Conservation (phyloP, 1,139 yeast genomes). For the Pichia sp. region DNA sequence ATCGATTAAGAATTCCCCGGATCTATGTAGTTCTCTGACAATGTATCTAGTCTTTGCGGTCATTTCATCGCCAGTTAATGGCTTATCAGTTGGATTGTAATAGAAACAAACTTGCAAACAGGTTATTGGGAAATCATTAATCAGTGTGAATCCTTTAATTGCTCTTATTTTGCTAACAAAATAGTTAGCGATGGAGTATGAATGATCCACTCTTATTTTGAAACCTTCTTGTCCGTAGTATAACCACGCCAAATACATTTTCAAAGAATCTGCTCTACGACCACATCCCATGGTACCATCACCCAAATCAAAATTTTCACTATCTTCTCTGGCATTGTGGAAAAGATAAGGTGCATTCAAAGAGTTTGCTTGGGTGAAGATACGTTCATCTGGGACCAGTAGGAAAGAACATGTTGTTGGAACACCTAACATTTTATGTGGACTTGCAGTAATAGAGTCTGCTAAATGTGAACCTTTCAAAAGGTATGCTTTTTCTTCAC, state of each 20-base stretch:
- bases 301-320: conserved; percentile 73
- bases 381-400: conserved; percentile 63
- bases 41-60: conserved; percentile 63
- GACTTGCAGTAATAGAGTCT: conserved; percentile 79
- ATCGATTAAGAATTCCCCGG: conserved; percentile 71
- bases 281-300: conserved; percentile 96
- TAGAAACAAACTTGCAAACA: conserved; percentile 86
- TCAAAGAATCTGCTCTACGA: conserved; percentile 78
- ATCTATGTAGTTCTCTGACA: conserved; percentile 57
- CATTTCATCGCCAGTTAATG: conserved; percentile 36
- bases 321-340: conserved; percentile 52
- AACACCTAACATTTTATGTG: conserved; percentile 90
- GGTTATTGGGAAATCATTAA: conserved; percentile 60
- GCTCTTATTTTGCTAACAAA: conserved; percentile 47
- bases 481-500: conserved; percentile 45
- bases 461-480: conserved; percentile 65
- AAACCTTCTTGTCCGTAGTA: conserved; percentile 68
- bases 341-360: conserved; percentile 79
- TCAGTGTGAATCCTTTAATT: conserved; percentile 47
- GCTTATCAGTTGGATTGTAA: conserved; percentile 46
- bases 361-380: conserved; percentile 72
- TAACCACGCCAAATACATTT: conserved; percentile 78
- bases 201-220: conserved; percentile 66
- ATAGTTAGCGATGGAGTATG: conserved; percentile 60
- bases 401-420: conserved; percentile 86